Evolutionary conservation across 352 stramenopile species (phyloP).

Genomic region (Phytophthora syringae): DNA sequence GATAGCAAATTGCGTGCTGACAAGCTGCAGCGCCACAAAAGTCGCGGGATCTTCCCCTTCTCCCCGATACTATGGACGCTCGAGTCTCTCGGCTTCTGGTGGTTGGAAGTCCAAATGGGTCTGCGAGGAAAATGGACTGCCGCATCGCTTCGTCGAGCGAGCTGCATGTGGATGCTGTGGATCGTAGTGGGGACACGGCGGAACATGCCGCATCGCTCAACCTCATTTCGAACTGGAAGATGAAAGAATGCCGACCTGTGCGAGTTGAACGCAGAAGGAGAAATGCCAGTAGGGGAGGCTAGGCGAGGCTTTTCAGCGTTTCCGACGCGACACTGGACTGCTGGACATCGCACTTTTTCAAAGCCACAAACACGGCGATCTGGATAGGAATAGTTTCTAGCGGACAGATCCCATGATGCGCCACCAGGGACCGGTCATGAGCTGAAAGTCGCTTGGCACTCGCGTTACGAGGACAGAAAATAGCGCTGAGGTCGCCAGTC

Average conservation of each 20-base stretch:
- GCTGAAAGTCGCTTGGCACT: too few relatives aligned
- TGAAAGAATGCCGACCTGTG: conserved; percentile 2
- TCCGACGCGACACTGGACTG: conserved; percentile 30
- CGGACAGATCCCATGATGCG: conserved; percentile 16
- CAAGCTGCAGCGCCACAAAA: conserved; percentile 35
- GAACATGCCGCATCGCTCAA: conserved; percentile 30
- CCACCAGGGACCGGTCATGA: conserved; percentile 7
- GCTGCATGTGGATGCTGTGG: conserved; percentile 39
- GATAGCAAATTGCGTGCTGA: conserved; percentile 32
- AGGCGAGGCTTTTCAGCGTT: conserved; percentile 32
- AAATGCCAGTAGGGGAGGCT: conserved; percentile 36
- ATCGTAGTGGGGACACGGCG: conserved; percentile 32
- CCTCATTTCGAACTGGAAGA: conserved; percentile 25
- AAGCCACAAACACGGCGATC: conserved; percentile 13
- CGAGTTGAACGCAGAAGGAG: conserved; percentile 24
- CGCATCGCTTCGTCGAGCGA: conserved; percentile 37
- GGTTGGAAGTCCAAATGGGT: conserved; percentile 22
- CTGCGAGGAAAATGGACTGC: conserved; percentile 36
- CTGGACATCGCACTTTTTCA: conserved; percentile 33
- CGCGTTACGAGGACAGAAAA: conserved; percentile 25
- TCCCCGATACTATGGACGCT: conserved; percentile 5
- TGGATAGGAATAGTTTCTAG: conserved; percentile 36
- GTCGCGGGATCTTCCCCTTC: conserved; percentile 20
- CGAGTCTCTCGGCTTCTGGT: conserved; percentile 26
- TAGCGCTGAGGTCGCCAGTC: conserved; percentile 29